Conservation (phyloP, 2,329 filamentous ascomycete species). For the Fusarium haematococcum region DNA sequence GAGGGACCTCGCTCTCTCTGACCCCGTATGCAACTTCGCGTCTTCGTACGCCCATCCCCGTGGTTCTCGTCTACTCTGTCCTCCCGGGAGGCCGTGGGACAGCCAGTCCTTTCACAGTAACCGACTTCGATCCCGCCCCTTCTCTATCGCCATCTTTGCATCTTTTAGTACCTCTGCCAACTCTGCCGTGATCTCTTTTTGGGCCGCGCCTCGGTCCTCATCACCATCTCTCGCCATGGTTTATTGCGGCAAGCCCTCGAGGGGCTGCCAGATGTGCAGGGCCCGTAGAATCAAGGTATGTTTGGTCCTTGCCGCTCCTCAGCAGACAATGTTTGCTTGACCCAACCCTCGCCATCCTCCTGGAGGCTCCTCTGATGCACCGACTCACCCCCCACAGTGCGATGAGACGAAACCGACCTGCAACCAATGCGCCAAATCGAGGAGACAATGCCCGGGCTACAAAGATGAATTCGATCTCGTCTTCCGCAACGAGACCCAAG, state of each 20-base stretch:
- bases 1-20: slow-evolving; percentile 19
- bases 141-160: slow-evolving; percentile 5
- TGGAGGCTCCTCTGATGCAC: background rate
- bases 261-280: slow-evolving; percentile 80
- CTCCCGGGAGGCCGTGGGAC: slow-evolving; percentile 38
- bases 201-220: background rate
- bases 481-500: slow-evolving; percentile 78
- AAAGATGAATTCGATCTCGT: slow-evolving; percentile 79
- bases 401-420: slow-evolving; percentile 76
- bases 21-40: slow-evolving; percentile 43
- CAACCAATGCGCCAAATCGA: slow-evolving; percentile 73
- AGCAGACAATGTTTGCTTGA: background rate
- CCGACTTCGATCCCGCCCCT: slow-evolving; percentile 11
- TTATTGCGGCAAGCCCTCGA: slow-evolving; percentile 74
- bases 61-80: slow-evolving; percentile 35
- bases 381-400: slow-evolving; percentile 59
- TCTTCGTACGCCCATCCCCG: slow-evolving; percentile 41
- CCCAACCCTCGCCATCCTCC: background rate
- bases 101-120: slow-evolving; percentile 20
- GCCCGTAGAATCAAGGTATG: slow-evolving; percentile 79
- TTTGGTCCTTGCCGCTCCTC: slow-evolving; percentile 3
- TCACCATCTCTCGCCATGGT: slow-evolving; percentile 61
- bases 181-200: background rate
- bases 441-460: slow-evolving; percentile 74
- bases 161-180: slow-evolving; percentile 5